These are phyloP conservation scores for Sarocladium kiliense DNA, from an alignment of 2,329 filamentous ascomycete genomes.

Conservation along the genomic window DNA sequence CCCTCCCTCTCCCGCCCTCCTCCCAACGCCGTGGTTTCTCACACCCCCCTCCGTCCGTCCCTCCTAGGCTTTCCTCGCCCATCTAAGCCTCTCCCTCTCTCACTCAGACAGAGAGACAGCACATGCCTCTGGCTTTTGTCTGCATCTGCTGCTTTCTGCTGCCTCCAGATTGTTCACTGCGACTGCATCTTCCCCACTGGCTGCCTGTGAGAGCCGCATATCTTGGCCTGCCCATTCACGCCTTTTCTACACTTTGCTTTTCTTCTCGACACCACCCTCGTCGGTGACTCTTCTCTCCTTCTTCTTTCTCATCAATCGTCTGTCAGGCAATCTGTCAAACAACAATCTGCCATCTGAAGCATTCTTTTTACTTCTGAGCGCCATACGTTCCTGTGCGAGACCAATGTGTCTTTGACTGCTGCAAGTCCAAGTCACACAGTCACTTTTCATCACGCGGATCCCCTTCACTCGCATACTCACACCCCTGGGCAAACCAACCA, in stretches of 20 bases:
- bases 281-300: background rate
- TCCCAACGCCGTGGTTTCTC: background rate
- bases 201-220: slow-evolving; percentile 7
- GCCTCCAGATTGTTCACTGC: background rate
- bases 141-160: background rate
- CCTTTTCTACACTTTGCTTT: slow-evolving; percentile 2
- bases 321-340: background rate
- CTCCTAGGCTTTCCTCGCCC: background rate
- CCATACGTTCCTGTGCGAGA: too few relatives aligned
- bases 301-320: background rate
- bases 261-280: slow-evolving; percentile 1
- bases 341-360: too few relatives aligned
- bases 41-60: background rate
- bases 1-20: background rate
- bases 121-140: background rate
- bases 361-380: too few relatives aligned
- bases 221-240: background rate
- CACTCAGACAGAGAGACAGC: background rate
- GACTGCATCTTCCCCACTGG: background rate
- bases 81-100: background rate
- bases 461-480: background rate
- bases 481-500: background rate
- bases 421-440: background rate
- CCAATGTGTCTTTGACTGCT: too few relatives aligned
- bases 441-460: background rate